phyloP scores from a whole-genome alignment of 371 early-diverging fungal genomes.

The Syncephalastrum monosporum region DNA sequence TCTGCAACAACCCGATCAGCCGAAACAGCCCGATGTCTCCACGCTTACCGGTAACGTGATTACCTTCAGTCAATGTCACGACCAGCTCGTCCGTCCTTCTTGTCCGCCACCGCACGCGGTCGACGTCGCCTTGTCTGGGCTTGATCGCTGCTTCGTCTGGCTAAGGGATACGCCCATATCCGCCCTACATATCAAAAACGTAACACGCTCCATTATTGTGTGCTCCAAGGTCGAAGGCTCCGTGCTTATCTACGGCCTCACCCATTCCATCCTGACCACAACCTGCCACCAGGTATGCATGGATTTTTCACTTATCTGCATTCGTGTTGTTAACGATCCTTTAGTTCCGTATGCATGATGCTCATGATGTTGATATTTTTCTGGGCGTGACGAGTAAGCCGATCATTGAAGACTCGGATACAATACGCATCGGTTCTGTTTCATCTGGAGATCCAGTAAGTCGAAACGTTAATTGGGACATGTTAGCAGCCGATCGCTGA shows the following conservation, averaged over 20 bases:
- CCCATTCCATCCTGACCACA: constrained; percentile 53
- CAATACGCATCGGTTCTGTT: constrained; percentile 54
- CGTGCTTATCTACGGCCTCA: constrained; percentile 64
- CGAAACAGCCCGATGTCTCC: too few species aligned
- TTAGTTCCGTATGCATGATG: constrained; percentile 80
- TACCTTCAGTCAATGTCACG: too few species aligned
- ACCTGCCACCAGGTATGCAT: constrained; percentile 75
- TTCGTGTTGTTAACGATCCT: background rate
- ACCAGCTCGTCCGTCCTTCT: too few species aligned
- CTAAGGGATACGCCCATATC: constrained; percentile 32
- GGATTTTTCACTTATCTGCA: background rate
- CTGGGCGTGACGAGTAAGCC: constrained; percentile 73
- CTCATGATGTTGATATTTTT: constrained; percentile 55
- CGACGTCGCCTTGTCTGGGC: constrained; percentile 55
- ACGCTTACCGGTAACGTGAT: too few species aligned
- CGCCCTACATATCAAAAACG: constrained; percentile 70
- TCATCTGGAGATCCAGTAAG: constrained; percentile 13
- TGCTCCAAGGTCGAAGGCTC: constrained; percentile 68
- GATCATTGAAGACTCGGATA: constrained; percentile 76
- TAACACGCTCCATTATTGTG: constrained; percentile 61
- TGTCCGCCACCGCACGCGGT: constrained; percentile 10
- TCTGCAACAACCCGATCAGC: too few species aligned
- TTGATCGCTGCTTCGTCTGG: constrained; percentile 56
- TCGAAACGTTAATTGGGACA: constrained; percentile 14
- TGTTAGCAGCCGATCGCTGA: background rate